Conservation (phyloP, 176 grass and related monocot species). For the Typha latifolia region DNA sequence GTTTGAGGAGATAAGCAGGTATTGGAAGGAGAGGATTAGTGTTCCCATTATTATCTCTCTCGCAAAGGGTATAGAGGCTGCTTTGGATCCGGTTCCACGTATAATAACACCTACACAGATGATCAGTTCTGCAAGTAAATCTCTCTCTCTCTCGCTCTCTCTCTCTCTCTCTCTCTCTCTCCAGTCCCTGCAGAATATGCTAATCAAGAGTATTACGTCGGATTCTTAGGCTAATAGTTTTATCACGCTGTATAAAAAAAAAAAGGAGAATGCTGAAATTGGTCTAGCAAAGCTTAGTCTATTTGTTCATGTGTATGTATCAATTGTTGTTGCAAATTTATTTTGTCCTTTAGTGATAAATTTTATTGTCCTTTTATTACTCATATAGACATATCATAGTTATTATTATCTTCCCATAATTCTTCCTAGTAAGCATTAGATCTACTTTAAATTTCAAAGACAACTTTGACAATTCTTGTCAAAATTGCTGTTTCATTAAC, state of each 20-base stretch:
- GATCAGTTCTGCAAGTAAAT: conserved; percentile 81
- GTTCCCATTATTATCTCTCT: conserved; percentile 82
- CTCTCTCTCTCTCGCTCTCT: conserved; percentile 17
- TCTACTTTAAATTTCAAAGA: neutral
- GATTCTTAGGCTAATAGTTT: neutral
- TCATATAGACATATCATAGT: neutral
- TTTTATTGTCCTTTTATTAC: neutral
- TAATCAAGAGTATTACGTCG: neutral
- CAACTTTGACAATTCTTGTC: neutral
- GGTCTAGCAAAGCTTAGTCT: too few species aligned
- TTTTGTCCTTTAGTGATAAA: neutral
- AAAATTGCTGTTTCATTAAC: neutral
- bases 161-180: neutral
- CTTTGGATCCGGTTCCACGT: conserved; percentile 56
- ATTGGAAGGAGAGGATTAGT: conserved; percentile 96
- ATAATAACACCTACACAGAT: conserved; percentile 95
- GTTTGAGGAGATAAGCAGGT: conserved; percentile 84
- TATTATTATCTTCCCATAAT: neutral
- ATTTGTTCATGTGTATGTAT: too few species aligned
- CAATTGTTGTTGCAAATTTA: neutral
- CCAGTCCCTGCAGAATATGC: neutral
- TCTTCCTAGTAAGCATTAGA: neutral
- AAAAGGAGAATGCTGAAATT: too few species aligned
- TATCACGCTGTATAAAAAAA: too few species aligned
- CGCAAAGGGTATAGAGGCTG: conserved; percentile 83